A percentile compares a stretch with the other conserved stretches of the same genome.
phyloP scores from a whole-genome alignment of 2,329 filamentous ascomycete genomes.

The Karstenula rhodostoma region DNA sequence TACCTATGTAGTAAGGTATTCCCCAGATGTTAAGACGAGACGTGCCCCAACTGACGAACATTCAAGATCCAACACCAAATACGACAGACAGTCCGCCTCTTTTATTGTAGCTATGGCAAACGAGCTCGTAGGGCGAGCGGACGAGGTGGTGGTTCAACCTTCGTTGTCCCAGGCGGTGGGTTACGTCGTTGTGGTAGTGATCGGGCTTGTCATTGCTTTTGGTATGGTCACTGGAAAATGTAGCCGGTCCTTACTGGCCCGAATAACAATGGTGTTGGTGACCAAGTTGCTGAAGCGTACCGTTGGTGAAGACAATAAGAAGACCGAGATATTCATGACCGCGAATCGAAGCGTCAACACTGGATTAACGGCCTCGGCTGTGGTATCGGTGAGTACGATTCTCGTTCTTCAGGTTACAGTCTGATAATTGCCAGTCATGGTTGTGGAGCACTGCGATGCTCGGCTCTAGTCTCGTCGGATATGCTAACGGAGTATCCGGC shows the following conservation, averaged over 20 bases:
- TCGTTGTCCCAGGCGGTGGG: slow-evolving; percentile 46
- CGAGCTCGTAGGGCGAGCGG: slow-evolving; percentile 14
- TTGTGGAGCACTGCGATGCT: slow-evolving; percentile 62
- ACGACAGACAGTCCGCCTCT: not conserved
- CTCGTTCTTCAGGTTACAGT: too few relatives aligned
- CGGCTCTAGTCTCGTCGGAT: slow-evolving; percentile 43
- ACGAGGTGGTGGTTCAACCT: slow-evolving; percentile 26
- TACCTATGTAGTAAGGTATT: not conserved
- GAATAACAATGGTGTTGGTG: slow-evolving; percentile 55
- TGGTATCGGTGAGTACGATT: slow-evolving; percentile 21
- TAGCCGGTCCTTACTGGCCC: not conserved
- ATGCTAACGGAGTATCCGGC: slow-evolving; percentile 61
- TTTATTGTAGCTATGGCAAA: not conserved
- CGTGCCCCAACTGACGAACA: not conserved
- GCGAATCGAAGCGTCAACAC: slow-evolving; percentile 34
- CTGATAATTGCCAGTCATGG: slow-evolving; percentile 46
- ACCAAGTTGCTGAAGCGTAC: slow-evolving; percentile 59
- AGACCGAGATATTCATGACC: slow-evolving; percentile 58
- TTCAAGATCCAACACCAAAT: not conserved
- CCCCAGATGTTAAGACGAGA: not conserved
- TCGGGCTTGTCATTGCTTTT: slow-evolving; percentile 53
- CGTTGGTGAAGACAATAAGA: slow-evolving; percentile 60
- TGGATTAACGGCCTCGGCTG: slow-evolving; percentile 29
- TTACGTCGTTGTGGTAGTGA: slow-evolving; percentile 54
- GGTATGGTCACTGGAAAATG: slow-evolving; percentile 11